phyloP scores from a whole-genome alignment of 2,329 filamentous ascomycete genomes.

The Venturia oleaginea region DNA sequence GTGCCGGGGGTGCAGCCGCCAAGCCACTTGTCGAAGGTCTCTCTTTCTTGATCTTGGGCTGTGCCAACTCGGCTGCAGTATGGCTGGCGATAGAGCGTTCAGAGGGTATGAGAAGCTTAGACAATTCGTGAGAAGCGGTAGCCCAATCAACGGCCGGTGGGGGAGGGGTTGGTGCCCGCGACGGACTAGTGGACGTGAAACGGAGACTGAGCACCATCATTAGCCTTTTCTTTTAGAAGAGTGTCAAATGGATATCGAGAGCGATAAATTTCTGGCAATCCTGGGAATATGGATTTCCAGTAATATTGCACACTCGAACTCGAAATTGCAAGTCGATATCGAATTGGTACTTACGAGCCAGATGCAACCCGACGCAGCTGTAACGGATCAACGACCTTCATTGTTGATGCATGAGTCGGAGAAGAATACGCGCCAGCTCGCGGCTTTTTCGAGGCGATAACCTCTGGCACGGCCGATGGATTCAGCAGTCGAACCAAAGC shows the following conservation, averaged over 20 bases:
- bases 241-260: not conserved
- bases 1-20: slow-evolving; percentile 25
- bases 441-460: slow-evolving; percentile 28
- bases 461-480: slow-evolving; percentile 41
- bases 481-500: slow-evolving; percentile 55
- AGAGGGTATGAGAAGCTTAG: slow-evolving; percentile 69
- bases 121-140: slow-evolving; percentile 72
- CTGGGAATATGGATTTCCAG: not conserved
- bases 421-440: slow-evolving; percentile 51
- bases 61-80: slow-evolving; percentile 65
- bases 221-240: not conserved
- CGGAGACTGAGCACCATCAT: not conserved
- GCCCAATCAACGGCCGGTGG: slow-evolving; percentile 80
- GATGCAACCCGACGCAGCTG: slow-evolving; percentile 58
- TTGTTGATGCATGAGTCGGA: slow-evolving; percentile 78
- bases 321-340: not conserved
- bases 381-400: slow-evolving; percentile 63
- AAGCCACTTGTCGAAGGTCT: slow-evolving; percentile 45
- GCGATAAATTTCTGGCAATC: slow-evolving; percentile 15
- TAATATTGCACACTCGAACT: not conserved
- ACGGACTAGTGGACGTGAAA: slow-evolving; percentile 24
- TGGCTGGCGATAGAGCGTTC: slow-evolving; percentile 68
- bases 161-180: slow-evolving; percentile 51
- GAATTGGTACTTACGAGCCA: slow-evolving; percentile 29
- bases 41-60: slow-evolving; percentile 43